Evolutionary conservation across 805 yeast genomes (phyloP), one percentile per base, ranked within the genome.

Genomic region (Candida mattraensis): DNA sequence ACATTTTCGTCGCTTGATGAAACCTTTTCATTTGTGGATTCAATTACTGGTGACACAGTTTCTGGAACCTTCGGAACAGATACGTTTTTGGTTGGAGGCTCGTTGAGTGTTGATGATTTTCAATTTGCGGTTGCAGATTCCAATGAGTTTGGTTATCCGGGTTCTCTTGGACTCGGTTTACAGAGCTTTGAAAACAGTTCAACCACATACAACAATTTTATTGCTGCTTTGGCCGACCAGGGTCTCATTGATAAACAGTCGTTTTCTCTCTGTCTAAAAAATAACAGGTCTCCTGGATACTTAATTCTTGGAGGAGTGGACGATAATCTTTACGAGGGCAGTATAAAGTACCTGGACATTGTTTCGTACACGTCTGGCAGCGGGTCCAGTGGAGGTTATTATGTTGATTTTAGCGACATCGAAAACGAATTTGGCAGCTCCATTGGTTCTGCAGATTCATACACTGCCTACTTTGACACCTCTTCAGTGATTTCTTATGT

Each of bases 401-500:
- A 37, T 39, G 28, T 49, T 31, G 21, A 35, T n/a, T 24, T 53
- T 14, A 26, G 22, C 8, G 37, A 41, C 32, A 16, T 53, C 28
- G 35, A 42, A 18, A 33, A 42, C 29, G 5, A 28, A 11, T 16
- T 34, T 25, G 52, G 49, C 11, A 15, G 33, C 27, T 16, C 47
- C 14, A 11, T 44, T 18, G 33, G 34, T 6, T 15, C 24, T 18
- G 9, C 40, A 8, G 37, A 42, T 15, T 13, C 33, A 17, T 38
- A 49, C 33, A 30, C 24, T 30, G 80, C 74, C 3, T 55, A 74
- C 18, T 54, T 79, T 20, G 84, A 80, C 53, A 67, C 80, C 1
- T 80, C 83, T 13, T 66, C 82, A 5, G 66, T 80, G 5, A 54
- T 70, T 19, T 55, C 74, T 7, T 74, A 72, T 48, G 58, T 78